phyloP scores from a whole-genome alignment of 2,329 filamentous ascomycete species.

The Teratosphaeria viscida region DNA sequence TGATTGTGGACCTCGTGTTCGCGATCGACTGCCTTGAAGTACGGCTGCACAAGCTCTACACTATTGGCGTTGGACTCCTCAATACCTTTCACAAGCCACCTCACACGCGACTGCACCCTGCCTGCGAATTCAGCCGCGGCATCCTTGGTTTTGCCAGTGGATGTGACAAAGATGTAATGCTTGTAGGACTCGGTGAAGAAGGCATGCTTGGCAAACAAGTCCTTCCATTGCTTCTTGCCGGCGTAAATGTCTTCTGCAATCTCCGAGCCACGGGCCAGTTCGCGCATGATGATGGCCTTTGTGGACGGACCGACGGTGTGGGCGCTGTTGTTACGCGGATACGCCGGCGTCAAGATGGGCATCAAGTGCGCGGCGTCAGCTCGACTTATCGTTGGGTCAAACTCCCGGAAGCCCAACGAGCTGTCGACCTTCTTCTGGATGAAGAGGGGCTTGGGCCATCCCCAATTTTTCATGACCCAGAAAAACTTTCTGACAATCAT shows the following conservation, averaged over 20 bases:
- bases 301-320: conserved; percentile 88
- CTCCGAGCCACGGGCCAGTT: conserved; percentile 66
- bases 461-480: conserved; percentile 79
- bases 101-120: conserved; percentile 85
- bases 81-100: conserved; percentile 70
- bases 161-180: conserved; percentile 84
- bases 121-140: conserved; percentile 81
- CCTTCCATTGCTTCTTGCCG: conserved; percentile 70
- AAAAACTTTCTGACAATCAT: conserved; percentile 93
- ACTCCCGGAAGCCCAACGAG: conserved; percentile 67
- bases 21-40: conserved; percentile 85
- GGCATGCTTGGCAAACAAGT: conserved; percentile 77
- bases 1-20: conserved; percentile 58
- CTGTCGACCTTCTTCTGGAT: conserved; percentile 83
- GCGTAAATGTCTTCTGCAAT: conserved; percentile 71
- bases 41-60: conserved; percentile 77
- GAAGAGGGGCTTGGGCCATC: conserved; percentile 87
- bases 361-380: conserved; percentile 80
- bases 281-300: conserved; percentile 70
- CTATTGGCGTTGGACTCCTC: conserved; percentile 60
- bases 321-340: conserved; percentile 95
- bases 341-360: conserved; percentile 96
- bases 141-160: conserved; percentile 73
- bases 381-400: conserved; percentile 85
- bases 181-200: conserved; percentile 93